Evolutionary conservation across 73 alveolate species (phyloP), one percentile per base, ranked within the genome.

Genomic region (Paramecium sexaurelia): DNA sequence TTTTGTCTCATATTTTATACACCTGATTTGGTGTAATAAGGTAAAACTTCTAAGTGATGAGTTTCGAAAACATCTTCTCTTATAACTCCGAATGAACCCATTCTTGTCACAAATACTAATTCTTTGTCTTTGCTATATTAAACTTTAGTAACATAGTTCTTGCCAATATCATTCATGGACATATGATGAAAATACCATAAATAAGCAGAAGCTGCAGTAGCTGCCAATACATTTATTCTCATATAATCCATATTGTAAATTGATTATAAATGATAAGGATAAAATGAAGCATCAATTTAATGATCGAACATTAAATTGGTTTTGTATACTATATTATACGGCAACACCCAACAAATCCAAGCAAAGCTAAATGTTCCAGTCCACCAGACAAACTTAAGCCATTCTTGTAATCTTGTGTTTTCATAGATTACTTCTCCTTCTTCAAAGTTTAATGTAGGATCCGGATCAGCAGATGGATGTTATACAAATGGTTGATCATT

Each of bases 381-480:
- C 97, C 97, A 96, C 94, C 94, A 89, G 1, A 22, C 36, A 13
- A 78, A 78, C 51, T 94, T 87, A 26, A 95, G 68, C 98, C 98
- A 96, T 75, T 96, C 98, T 57, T 71, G 78, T 39, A 96, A 90
- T 85, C 95, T 94, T 32, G 92, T 47, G 94, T 96, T 96, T 85
- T 96, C 98, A 92, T 96, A 96, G 55, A 96, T 84, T 10, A 93
- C 93, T 90, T 96, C 98, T 17, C 96, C 98, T 75, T 90, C 93
- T 92, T 96, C 98, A 87, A 96, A 96, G 94, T 93, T 96, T 24
- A 96, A 92, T 20, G 97, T 90, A 32, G 98, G 96, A 85, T 92
- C 97, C 22, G 98, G 98, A 84, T 94, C 96, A 95, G 93, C 93
- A 11, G 96, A 91, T 15, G 98, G 97, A 73, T 95, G 94, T 93